These are phyloP conservation scores for Stropharia rugosoannulata DNA, from an alignment of 768 basidiomycete genomes.

Conservation along the genomic window DNA sequence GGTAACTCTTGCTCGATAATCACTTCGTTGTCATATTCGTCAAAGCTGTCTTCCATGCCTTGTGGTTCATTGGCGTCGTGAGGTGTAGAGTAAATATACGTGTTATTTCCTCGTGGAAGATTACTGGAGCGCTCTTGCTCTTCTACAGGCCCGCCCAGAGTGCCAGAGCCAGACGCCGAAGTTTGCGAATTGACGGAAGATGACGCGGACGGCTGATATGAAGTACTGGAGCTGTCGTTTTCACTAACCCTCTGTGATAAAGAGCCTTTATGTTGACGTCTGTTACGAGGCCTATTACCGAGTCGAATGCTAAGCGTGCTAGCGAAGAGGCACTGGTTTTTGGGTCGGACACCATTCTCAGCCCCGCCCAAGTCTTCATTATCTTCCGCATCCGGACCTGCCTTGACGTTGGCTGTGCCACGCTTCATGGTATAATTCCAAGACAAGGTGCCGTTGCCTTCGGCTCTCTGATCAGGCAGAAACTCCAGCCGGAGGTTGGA, in stretches of 20 bases:
- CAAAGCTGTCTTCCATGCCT: not conserved
- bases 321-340: slow-evolving; percentile 8
- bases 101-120: too few relatives aligned
- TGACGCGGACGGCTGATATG: not conserved
- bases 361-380: not conserved
- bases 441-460: too few relatives aligned
- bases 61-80: too few relatives aligned
- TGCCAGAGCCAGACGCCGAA: too few relatives aligned
- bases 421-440: slow-evolving; percentile 1
- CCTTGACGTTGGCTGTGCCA: slow-evolving; percentile 1
- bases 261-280: not conserved
- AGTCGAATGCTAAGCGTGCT: slow-evolving; percentile 6
- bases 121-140: too few relatives aligned
- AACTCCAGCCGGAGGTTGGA: not conserved
- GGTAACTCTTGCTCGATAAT: not conserved
- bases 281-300: not conserved
- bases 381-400: slow-evolving; percentile 3
- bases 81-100: too few relatives aligned
- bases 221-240: not conserved
- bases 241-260: not conserved
- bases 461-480: not conserved
- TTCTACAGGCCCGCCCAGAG: too few relatives aligned
- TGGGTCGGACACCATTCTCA: not conserved
- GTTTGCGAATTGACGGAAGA: not conserved
- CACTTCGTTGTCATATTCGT: not conserved